Evolutionary conservation across 2,329 filamentous ascomycete species (phyloP), one percentile per base, ranked within the genome.

Genomic region (Sclerotiophoma versabilis): DNA sequence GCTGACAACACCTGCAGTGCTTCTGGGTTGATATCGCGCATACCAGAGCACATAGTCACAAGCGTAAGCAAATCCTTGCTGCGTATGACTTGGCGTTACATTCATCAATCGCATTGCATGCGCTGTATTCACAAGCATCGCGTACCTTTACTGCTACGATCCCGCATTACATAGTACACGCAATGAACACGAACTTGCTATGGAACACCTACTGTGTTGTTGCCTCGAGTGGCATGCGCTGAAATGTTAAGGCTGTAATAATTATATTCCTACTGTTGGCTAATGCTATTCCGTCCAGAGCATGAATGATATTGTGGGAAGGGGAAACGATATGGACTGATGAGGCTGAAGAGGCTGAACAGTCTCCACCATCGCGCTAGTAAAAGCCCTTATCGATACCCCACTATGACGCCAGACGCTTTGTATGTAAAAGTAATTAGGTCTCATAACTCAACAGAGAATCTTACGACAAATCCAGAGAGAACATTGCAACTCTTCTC

Each of bases 341-440:
- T 47, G 44, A 33, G 38, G 42, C 42, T 47, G 43, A 47, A 62
- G 44, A 49, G 29, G 34, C 30, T 39, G 43, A 53, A 43, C 20
- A 14, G 26, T 42, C 32, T 20, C 50, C 50, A 44, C 44, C 30
- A 30, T 27, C 15, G 19, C 41, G 36, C 51, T 46, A 45, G 27
- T 42, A 14, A 48, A 47, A 30, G 38, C 25, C 36, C 46, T 53
- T 47, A 47, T 53, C 49, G 49, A 47, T 47, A 53, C 51, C 41
- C 51, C 51, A 49, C 51, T 49, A 54, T 54, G 51, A 54, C 51
- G 45, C 51, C 51, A 54, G 34, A n/a, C n/a, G n/a, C n/a, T n/a
- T n/a, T 33, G 14, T 23, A 9, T 29, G 26, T 33, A 39, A 38
- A 54, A 49, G 49, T 44, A n/a, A n/a, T n/a, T 8, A 52, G 17